Conservation (phyloP, 2,329 filamentous ascomycete species). For the Pezicula carpinea region DNA sequence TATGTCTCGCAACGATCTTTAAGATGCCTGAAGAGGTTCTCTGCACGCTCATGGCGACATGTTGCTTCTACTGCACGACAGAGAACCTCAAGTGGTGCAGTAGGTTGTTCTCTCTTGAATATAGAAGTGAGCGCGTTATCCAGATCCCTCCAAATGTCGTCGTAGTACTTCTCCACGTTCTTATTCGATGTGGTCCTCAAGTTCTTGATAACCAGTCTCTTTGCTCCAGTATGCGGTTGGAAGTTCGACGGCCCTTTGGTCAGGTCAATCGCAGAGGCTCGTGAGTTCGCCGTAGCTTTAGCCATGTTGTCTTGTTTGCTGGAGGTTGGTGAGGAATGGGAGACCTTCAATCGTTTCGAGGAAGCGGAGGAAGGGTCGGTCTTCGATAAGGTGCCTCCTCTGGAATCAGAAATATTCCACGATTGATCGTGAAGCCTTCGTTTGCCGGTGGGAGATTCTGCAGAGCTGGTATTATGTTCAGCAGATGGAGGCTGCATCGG, state of each 20-base stretch:
- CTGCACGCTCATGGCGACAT: conserved; percentile 72
- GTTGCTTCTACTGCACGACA: conserved; percentile 90
- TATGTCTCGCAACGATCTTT: conserved; percentile 62
- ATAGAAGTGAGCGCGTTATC: conserved; percentile 68
- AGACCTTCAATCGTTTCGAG: conserved; percentile 74
- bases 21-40: conserved; percentile 62
- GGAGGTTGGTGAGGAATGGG: conserved; percentile 41
- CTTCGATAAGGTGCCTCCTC: neutral
- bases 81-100: conserved; percentile 78
- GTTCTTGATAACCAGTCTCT: conserved; percentile 92
- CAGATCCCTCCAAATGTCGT: conserved; percentile 69
- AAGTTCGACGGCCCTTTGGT: conserved; percentile 38
- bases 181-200: conserved; percentile 55
- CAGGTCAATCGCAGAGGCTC: conserved; percentile 19
- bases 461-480: conserved; percentile 13
- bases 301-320: conserved; percentile 17
- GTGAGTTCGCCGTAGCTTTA: conserved; percentile 13
- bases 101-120: conserved; percentile 59
- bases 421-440: conserved; percentile 20
- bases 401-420: neutral
- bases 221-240: conserved; percentile 71
- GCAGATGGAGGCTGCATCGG: conserved; percentile 26
- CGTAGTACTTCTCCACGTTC: conserved; percentile 74
- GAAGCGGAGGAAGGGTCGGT: conserved; percentile 38
- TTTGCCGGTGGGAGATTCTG: conserved; percentile 14